phyloP scores from a whole-genome alignment of 2,329 filamentous ascomycete genomes.

The Lasiodiplodia theobromae region DNA sequence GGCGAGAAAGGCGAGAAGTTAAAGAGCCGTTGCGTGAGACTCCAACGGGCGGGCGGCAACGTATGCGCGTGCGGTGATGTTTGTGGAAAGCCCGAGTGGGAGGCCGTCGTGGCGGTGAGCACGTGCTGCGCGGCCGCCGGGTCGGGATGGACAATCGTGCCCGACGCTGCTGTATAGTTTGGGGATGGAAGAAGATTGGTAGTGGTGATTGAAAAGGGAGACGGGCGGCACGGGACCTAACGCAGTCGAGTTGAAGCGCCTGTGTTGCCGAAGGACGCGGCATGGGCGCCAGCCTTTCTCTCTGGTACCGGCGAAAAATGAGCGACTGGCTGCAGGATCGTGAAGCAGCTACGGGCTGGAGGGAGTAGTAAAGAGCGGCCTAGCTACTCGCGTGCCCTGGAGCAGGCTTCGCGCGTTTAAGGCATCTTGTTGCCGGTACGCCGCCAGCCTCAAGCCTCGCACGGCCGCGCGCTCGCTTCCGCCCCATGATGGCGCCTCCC shows the following conservation, averaged over 20 bases:
- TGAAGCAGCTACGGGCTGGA: not conserved
- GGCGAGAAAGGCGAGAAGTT: slow-evolving; percentile 42
- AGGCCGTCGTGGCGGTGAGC: slow-evolving; percentile 35
- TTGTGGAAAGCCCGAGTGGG: slow-evolving; percentile 36
- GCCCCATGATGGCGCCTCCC: slow-evolving; percentile 1
- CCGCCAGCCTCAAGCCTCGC: slow-evolving; percentile 3
- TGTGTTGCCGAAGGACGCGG: not conserved
- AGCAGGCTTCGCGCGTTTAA: slow-evolving; percentile 15
- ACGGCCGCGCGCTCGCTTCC: slow-evolving; percentile 17
- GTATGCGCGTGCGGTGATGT: slow-evolving; percentile 39
- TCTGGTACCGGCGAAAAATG: not conserved
- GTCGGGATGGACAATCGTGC: slow-evolving; percentile 14
- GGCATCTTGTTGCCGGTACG: not conserved
- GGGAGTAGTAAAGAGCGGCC: not conserved
- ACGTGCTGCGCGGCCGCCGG: slow-evolving; percentile 19
- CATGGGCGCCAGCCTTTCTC: not conserved
- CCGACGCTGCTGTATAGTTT: not conserved
- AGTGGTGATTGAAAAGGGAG: slow-evolving; percentile 26
- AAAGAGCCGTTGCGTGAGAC: slow-evolving; percentile 52
- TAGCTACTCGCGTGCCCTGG: not conserved
- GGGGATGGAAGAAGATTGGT: not conserved
- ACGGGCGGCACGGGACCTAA: slow-evolving; percentile 6
- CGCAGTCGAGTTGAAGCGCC: slow-evolving; percentile 11
- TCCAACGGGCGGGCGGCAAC: slow-evolving; percentile 42
- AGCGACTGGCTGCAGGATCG: slow-evolving; percentile 2